Base-by-base conservation (phyloP, 306 rosid species). In the Medicago arabica region DNA sequence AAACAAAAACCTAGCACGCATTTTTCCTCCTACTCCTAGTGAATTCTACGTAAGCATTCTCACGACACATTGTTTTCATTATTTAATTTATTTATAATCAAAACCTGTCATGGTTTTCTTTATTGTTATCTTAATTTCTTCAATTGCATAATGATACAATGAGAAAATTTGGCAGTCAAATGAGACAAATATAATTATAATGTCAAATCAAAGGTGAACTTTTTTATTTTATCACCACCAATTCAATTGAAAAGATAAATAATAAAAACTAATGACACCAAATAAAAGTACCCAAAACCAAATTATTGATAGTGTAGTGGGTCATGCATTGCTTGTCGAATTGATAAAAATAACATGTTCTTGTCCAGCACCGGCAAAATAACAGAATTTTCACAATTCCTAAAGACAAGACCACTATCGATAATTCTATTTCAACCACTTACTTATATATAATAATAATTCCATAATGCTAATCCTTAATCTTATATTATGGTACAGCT, bases 401-500 rank as follows among this genome's bases (percentile, higher is more conserved):
- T 12, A 17, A 70, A 62, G 5, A 51, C 46, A 41, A 64, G 23
- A 61, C 59, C 41, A 65, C 16, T 53, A 38, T 9, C 40, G 38
- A 28, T 39, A 40, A 14, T 54, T 53, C 31, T 14, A 66, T 70
- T 9, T 16, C 43, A 65, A 61, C 75, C 44, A 75, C 74, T 57
- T 36, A 38, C 3, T 10, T 4, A 6, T 19, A 6, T 4, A 6
- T 19, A 6, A 49, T 8, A 6, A 19, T 23, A 36, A 50, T 1
- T 18, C 14, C 9, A 38, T 16, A 53, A 14, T 9, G 58, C 46
- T 58, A 5, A 64, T 18, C 14, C 18, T 57, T 38, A 44, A 6
- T 62, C 36, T 46, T 19, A 19, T 40, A n/a, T 16, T 43, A 5
- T 69, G 21, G 21, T 72, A 49, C 90, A 94, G 98, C 98, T 28